These are phyloP conservation scores for Cladosporium sp. DNA, from an alignment of 2,329 filamentous ascomycete genomes.

Conservation along the genomic window DNA sequence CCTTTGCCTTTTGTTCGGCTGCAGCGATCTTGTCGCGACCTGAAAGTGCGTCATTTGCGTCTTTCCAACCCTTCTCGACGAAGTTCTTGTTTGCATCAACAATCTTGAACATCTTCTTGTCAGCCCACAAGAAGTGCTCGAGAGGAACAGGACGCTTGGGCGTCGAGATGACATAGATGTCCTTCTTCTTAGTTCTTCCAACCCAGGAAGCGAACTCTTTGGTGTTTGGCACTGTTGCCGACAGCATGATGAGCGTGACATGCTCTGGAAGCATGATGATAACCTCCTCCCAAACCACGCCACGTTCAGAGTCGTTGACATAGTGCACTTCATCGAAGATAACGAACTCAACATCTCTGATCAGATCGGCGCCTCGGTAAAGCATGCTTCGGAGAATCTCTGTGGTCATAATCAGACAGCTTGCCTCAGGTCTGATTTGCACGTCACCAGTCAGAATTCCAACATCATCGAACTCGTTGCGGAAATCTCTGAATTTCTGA, in stretches of 20 bases:
- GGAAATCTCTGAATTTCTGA: constrained; percentile 96
- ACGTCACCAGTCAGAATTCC: constrained; percentile 96
- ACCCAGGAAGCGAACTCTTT: constrained; percentile 99
- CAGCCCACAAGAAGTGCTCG: constrained; percentile 94
- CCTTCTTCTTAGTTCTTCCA: constrained; percentile 93
- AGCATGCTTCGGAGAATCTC: constrained; percentile 98
- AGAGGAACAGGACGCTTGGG: constrained; percentile 90
- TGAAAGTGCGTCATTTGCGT: constrained; percentile 76
- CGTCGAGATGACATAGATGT: constrained; percentile 98
- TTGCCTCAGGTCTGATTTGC: constrained; percentile 95
- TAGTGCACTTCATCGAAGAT: constrained; percentile 99
- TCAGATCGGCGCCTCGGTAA: constrained; percentile 90
- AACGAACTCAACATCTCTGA: constrained; percentile 95
- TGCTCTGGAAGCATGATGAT: constrained; percentile 99
- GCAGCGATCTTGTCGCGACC: constrained; percentile 73
- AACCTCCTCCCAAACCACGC: constrained; percentile 98
- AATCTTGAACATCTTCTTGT: constrained; percentile 89
- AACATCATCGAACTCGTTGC: constrained; percentile 85
- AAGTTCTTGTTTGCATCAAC: constrained; percentile 91
- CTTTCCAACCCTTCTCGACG: constrained; percentile 89
- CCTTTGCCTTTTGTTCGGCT: constrained; percentile 41
- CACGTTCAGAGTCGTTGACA: constrained; percentile 91
- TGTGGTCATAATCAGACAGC: constrained; percentile 98
- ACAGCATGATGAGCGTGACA: constrained; percentile 89
- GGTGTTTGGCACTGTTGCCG: constrained; percentile 94